Evolutionary conservation across 2,329 filamentous ascomycete genomes (phyloP), one percentile per base, ranked within the genome.

Genomic region (Ceratocystis albifundus): DNA sequence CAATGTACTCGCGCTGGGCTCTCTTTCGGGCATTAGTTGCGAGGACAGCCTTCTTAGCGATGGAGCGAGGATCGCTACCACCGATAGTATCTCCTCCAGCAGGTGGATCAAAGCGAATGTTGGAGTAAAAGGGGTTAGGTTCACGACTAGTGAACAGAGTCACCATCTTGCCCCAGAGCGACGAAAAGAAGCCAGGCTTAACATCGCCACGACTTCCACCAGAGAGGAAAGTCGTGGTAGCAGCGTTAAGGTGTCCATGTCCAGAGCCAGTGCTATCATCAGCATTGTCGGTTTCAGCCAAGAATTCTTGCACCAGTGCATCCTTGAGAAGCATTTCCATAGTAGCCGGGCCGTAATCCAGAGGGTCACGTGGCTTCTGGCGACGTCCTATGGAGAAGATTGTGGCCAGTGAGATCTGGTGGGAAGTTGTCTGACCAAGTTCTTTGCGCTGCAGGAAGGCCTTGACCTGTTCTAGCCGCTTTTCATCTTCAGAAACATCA

Each of bases 261-360:
- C 67, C 67, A 17, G 64, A 41, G 2, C 64, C 64, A 20, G 61
- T 61, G 15, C 61, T 59, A 28, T 65, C 67, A 1, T 80, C 78
- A 41, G 81, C 77, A 15, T 63, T 48, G 28, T 68, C 67, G 69
- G 81, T 80, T 70, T 95, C 90, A 71, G 97, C 91, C 3, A 99
- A 82, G 69, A 99, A 99, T 71, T 97, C 94, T 62, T 86, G 87
- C 5, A 99, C 93, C 30, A 99, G 91, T 0, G 91, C 90, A 75
- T 97, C 93, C 73, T 97, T 97, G 59, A 97, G 81, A 62, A 99
- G 81, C 91, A 97, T 96, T 74, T 97, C 94, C 74, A 96, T 88
- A 65, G 90, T 92, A 5, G 90, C 91, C 25, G 89, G 89, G 1
- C 92, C 92, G 73, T 96, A 96, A 73, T 96, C 92, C 17, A 97